Base-by-base conservation (phyloP, 192 early-diverging fungal genomes). In the Coemansia sp. region DNA sequence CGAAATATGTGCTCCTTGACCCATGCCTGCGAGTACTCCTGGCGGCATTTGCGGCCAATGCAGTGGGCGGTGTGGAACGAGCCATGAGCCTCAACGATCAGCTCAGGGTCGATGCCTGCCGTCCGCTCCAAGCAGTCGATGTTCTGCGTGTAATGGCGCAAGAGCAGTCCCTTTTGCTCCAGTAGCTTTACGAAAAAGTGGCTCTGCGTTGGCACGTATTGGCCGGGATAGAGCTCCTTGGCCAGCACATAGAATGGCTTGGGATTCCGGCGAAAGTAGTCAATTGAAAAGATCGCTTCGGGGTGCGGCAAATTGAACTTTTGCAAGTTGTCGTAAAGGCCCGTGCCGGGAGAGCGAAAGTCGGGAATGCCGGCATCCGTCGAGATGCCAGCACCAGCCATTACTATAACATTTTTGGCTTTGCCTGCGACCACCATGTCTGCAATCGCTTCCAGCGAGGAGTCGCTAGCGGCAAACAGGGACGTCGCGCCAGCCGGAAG, bases 51-150 rank as follows among this genome's bases (percentile, higher is more conserved):
- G 52, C 53, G 37, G 48, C 65, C 38, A 50, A 93, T 84, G 72
- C 96, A 99, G 23, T 85, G 86, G 12, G 94, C 89, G 2, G 80
- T 76, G 12, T 90, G 88, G 76, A 98, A 99, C 20, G 92, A 91
- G 7, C 97, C 97, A 83, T 99, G 97, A 0, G 97, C 95, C 64
- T 97, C 94, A 5, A 99, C 90, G 10, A 99, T 64, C 18, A 80
- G 73, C 6, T 89, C 83, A 18, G 83, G 77, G 14, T 78, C 75
- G 7, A 98, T 66, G 8, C 94, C 94, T 9, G 95, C 90, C 0
- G 91, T 65, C 10, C 93, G 87, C 77, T 99, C 97, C 14, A 99
- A 76, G 10, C 90, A 94, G 81, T 99, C 97, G 62, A 99, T 96
- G 70, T 99, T 99, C 73, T 99, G 97, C 21, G 95, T 98, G 73